Percentiles rank a stretch among this genome's conserved stretches.
phyloP scores from a whole-genome alignment of 371 early-diverging fungal genomes.

The Mortierella sp. region DNA sequence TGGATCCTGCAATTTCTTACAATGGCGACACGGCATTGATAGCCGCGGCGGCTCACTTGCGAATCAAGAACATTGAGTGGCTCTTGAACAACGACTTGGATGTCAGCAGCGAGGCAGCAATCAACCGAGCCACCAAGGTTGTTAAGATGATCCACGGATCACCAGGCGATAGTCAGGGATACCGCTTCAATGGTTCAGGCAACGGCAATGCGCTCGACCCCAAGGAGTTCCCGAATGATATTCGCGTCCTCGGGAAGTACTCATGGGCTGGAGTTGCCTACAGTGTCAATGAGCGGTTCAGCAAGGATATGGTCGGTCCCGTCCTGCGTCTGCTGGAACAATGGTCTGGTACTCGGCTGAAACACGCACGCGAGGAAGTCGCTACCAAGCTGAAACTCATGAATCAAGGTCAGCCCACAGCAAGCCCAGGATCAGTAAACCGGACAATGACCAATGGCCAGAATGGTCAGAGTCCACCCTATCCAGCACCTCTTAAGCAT shows the following conservation, averaged over 20 bases:
- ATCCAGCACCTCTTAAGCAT: background rate
- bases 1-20: constrained; percentile 42
- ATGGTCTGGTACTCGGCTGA: constrained; percentile 27
- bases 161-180: background rate
- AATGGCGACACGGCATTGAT: constrained; percentile 40
- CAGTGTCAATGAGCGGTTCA: constrained; percentile 9
- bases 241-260: constrained; percentile 34
- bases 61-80: constrained; percentile 50
- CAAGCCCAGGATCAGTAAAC: background rate
- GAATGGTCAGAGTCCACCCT: background rate
- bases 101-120: constrained; percentile 22
- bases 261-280: constrained; percentile 46
- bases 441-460: background rate
- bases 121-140: constrained; percentile 29
- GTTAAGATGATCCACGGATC: constrained; percentile 25
- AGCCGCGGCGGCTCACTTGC: constrained; percentile 39
- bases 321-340: constrained; percentile 37
- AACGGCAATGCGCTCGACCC: constrained; percentile 11
- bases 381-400: constrained; percentile 35
- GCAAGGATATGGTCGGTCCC: constrained; percentile 41
- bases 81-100: constrained; percentile 50
- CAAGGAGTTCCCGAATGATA: constrained; percentile 20
- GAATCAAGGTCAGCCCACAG: constrained; percentile 9
- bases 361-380: constrained; percentile 24
- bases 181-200: background rate